Conservation (phyloP, 495 filamentous ascomycete genomes). For the Pyrenula massariospora region DNA sequence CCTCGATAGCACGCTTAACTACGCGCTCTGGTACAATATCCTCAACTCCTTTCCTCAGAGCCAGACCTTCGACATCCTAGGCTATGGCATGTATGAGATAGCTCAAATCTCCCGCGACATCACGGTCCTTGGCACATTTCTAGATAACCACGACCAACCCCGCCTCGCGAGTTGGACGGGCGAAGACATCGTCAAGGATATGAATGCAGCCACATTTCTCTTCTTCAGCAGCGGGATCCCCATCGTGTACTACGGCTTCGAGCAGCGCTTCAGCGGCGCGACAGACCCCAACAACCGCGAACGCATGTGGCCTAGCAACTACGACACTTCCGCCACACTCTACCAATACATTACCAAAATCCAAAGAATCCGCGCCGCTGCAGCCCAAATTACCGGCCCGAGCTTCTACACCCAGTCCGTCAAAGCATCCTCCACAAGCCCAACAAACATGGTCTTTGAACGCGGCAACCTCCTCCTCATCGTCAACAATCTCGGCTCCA, state of each 20-base stretch:
- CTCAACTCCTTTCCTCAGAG: constrained; percentile 41
- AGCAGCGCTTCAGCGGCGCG: constrained; percentile 50
- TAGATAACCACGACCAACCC: constrained; percentile 60
- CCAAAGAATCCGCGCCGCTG: neutral
- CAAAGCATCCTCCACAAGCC: neutral
- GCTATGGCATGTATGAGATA: constrained; percentile 33
- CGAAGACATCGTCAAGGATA: constrained; percentile 30
- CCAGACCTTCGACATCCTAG: constrained; percentile 35
- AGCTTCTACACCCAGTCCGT: neutral
- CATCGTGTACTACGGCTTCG: constrained; percentile 50
- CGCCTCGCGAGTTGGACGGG: constrained; percentile 43
- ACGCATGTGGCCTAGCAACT: constrained; percentile 52
- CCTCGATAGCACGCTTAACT: constrained; percentile 47
- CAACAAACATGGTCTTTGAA: neutral
- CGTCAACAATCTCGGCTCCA: neutral
- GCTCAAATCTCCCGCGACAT: constrained; percentile 37
- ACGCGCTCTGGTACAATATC: constrained; percentile 43
- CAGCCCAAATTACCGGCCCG: neutral
- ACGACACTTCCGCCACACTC: constrained; percentile 38
- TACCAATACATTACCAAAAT: constrained; percentile 33
- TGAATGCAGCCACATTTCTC: constrained; percentile 53
- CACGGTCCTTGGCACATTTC: constrained; percentile 48
- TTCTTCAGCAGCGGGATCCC: constrained; percentile 51
- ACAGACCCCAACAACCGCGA: constrained; percentile 54
- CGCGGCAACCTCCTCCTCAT: neutral